Conservation (phyloP, 331 rosid genomes). For the Quercus phellos region DNA sequence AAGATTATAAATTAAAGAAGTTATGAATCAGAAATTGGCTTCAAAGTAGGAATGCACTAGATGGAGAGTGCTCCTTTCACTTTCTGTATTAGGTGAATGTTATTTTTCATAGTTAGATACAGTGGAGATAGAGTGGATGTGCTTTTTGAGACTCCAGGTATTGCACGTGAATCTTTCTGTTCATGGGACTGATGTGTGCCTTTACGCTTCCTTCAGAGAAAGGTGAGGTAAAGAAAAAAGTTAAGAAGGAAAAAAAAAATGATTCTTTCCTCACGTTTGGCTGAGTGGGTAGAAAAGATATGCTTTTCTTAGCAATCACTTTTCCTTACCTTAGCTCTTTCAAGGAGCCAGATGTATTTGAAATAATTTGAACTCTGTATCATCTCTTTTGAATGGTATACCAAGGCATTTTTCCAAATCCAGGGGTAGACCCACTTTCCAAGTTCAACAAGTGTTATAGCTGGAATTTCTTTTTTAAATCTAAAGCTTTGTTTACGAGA, state of each 20-base stretch:
- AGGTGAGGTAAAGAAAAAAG: slow-evolving; percentile 26
- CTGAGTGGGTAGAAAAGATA: slow-evolving; percentile 30
- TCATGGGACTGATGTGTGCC: slow-evolving; percentile 12
- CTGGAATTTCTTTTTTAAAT: neutral
- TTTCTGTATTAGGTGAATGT: neutral
- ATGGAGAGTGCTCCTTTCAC: neutral
- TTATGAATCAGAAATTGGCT: neutral
- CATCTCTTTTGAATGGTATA: slow-evolving; percentile 9
- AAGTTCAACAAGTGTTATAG: neutral
- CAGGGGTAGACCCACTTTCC: neutral
- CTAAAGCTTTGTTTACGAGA: neutral
- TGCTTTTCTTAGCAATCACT: slow-evolving; percentile 34
- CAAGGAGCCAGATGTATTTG: slow-evolving; percentile 3
- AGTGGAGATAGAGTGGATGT: neutral
- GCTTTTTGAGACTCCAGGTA: neutral
- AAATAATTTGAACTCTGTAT: slow-evolving; percentile 17
- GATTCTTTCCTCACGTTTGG: slow-evolving; percentile 46
- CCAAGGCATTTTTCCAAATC: slow-evolving; percentile 14
- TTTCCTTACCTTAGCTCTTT: slow-evolving; percentile 29
- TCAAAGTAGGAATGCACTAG: neutral
- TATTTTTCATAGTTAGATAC: neutral
- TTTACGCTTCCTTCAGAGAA: slow-evolving; percentile 57
- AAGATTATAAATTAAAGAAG: neutral
- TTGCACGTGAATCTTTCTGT: neutral
- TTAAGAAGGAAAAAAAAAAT: slow-evolving; percentile 39